A percentile compares a stretch with the other conserved stretches of the same genome.
Evolutionary conservation across 352 stramenopile genomes (phyloP).

Genomic region (Globisporangium polare): DNA sequence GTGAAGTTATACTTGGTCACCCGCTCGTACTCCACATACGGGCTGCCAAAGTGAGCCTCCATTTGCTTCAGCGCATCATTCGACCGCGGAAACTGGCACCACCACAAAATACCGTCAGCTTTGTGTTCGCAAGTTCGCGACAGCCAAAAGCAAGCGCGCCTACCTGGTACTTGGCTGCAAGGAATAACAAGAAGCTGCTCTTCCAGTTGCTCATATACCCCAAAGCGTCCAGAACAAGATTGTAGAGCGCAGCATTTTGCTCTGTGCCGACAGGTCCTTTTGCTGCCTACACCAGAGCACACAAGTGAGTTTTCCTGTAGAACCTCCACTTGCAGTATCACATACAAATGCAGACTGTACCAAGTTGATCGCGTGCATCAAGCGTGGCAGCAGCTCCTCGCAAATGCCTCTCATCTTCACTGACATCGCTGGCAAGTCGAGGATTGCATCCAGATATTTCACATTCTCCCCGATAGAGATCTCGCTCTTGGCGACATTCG

Average conservation of each 20-base stretch:
- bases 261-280: conserved; percentile 6
- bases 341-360: conserved; percentile 14
- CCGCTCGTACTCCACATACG: conserved; percentile 62
- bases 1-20: conserved; percentile 75
- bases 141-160: not conserved
- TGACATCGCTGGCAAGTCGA: conserved; percentile 27
- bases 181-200: conserved; percentile 41
- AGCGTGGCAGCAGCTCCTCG: conserved; percentile 27
- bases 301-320: not conserved
- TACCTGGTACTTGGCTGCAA: conserved; percentile 59
- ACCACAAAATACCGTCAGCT: not conserved
- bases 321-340: not conserved
- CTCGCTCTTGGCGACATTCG: conserved; percentile 22
- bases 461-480: not conserved
- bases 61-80: conserved; percentile 25
- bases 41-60: conserved; percentile 23
- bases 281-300: not conserved
- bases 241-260: conserved; percentile 25
- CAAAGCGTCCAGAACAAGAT: conserved; percentile 29
- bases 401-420: conserved; percentile 26
- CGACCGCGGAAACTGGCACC: conserved; percentile 26
- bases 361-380: conserved; percentile 42
- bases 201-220: conserved; percentile 53
- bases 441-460: conserved; percentile 24
- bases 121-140: not conserved